These are phyloP conservation scores for Sideroxylon spinosum DNA, from an alignment of 179 eudicot species.

Conservation along the genomic window DNA sequence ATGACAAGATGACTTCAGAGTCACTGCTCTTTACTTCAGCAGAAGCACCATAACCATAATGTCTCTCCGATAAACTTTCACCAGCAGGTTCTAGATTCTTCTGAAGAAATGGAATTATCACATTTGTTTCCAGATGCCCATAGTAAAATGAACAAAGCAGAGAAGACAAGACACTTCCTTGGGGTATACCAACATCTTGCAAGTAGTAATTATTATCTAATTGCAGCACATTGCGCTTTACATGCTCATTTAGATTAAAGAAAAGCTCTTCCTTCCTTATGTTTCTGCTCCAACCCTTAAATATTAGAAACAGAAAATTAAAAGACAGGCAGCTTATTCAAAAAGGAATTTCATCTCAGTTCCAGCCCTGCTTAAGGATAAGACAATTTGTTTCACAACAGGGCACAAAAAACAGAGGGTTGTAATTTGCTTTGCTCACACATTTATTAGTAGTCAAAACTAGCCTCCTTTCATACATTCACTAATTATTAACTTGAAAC, in stretches of 20 bases:
- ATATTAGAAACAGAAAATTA: constrained; percentile 10
- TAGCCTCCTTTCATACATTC: background rate
- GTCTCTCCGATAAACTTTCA: constrained; percentile 18
- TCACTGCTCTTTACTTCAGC: constrained; percentile 6
- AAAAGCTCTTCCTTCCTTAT: constrained; percentile 41
- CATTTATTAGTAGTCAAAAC: background rate
- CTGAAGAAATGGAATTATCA: constrained; percentile 53
- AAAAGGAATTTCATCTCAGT: background rate
- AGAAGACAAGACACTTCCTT: constrained; percentile 86
- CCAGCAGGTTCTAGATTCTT: constrained; percentile 24
- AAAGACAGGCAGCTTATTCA: constrained; percentile 8
- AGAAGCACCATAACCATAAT: constrained; percentile 9
- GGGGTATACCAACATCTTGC: constrained; percentile 89
- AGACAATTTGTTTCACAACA: background rate
- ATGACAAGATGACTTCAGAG: constrained; percentile 13
- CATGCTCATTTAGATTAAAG: constrained; percentile 54
- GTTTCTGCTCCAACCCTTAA: constrained; percentile 57
- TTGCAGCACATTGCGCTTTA: constrained; percentile 61
- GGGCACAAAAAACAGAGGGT: background rate
- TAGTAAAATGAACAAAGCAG: constrained; percentile 83
- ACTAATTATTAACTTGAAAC: background rate
- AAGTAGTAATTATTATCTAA: constrained; percentile 43
- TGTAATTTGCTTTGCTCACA: background rate
- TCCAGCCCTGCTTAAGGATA: background rate
- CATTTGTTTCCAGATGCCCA: constrained; percentile 66